Base-by-base conservation (phyloP, 192 early-diverging fungal species). In the Podila minutissima region DNA sequence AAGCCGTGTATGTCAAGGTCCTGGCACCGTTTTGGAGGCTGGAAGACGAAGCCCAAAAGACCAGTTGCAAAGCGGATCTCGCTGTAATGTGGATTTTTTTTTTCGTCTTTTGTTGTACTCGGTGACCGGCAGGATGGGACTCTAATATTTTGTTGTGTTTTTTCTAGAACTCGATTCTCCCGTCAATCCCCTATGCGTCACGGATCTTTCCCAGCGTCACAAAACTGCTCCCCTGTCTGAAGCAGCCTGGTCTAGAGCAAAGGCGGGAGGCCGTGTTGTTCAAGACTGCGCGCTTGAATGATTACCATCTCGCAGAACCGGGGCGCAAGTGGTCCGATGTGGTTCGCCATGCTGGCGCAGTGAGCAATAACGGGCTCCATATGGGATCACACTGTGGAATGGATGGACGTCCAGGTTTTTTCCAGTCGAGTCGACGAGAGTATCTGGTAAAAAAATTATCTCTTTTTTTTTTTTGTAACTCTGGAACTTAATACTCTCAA, bases 1-100 rank as follows among this genome's bases (percentile, higher is more conserved):
- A 83, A 31, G 72, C 72, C 6, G 69, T 83, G 3, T 76, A 83
- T 22, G 62, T 83, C 37, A 75, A 83, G 49, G 65, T 83, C 12
- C 41, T 83, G 26, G 81, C 81, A 55, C 81, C 81, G 19, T 83
- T 83, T 50, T 69, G 74, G 65, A 71, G 69, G 49, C 64, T 83
- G 1, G 67, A 46, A 13, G 63, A 71, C 2, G 73, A 74, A 22
- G 81, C 81, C 3, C 74, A 83, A 63, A 79, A 65, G 58, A 76
- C 74, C 38, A 69, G 65, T 29, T 70, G 74, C 33, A 76, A 76
- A 50, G 74, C 64, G 0, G 74, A 76, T 29, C 68, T 76, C 6
- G 68, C 74, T 12, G 74, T 76, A 76, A 64, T 66, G 22, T 26
- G 26, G 2, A 32, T 2, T 59, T 57, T 66, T 46, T 20, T 33